Percentiles rank a stretch among this genome's conserved stretches.
phyloP scores from a whole-genome alignment of 2,329 filamentous ascomycete species.

The Aspergillus persii region DNA sequence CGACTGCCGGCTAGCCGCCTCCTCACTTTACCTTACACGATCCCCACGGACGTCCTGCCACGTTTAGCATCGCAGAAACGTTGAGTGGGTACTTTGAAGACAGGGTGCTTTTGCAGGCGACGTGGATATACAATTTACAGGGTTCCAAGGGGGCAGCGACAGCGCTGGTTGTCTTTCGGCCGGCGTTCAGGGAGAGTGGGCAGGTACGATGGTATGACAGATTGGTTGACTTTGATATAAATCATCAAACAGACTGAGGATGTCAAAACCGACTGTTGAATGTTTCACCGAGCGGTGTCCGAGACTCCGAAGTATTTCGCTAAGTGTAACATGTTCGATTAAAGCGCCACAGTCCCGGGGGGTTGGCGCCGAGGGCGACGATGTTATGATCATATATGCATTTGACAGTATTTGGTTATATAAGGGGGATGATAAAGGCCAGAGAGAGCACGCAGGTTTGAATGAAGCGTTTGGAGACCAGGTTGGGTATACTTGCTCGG shows the following conservation, averaged over 20 bases:
- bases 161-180: not conserved
- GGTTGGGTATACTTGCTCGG: not conserved
- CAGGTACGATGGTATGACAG: not conserved
- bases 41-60: not conserved
- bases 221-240: not conserved
- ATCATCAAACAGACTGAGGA: not conserved
- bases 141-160: not conserved
- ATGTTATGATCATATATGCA: not conserved
- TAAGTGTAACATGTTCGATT: not conserved
- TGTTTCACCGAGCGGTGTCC: not conserved
- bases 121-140: not conserved
- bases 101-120: not conserved
- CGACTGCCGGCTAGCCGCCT: not conserved
- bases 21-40: not conserved
- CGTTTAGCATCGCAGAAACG: not conserved
- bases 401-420: too few species aligned
- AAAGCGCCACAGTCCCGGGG: not conserved
- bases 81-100: not conserved
- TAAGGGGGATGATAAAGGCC: not conserved
- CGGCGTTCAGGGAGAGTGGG: not conserved
- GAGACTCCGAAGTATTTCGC: not conserved
- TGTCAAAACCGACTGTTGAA: not conserved
- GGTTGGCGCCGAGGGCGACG: not conserved
- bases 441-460: not conserved
- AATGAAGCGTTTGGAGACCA: not conserved